Percentiles rank a stretch among this genome's conserved stretches.
Conservation (phyloP, 768 basidiomycete genomes). For the Mycena metata region DNA sequence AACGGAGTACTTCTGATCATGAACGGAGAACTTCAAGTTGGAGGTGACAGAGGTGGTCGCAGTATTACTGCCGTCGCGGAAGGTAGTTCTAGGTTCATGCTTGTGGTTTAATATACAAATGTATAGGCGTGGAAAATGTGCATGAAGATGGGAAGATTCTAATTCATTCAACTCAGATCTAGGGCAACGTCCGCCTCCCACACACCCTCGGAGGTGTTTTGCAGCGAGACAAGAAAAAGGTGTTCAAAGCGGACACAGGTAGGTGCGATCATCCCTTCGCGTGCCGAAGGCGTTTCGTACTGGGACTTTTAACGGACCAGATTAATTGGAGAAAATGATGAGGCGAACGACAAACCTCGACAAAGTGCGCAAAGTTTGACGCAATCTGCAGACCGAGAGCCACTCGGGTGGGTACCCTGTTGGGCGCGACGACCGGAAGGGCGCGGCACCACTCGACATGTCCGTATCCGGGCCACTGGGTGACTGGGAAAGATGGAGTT, state of each 20-base stretch:
- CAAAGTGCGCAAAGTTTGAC: slow-evolving; percentile 3
- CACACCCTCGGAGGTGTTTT: slow-evolving; percentile 17
- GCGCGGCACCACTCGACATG: slow-evolving; percentile 54
- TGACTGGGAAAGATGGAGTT: neutral
- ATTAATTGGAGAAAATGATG: too few species aligned
- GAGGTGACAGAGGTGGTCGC: too few species aligned
- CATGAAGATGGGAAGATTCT: too few species aligned
- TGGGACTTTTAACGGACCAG: slow-evolving; percentile 6
- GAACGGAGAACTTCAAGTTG: too few species aligned
- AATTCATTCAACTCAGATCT: neutral
- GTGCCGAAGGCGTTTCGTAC: slow-evolving; percentile 2
- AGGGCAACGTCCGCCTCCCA: slow-evolving; percentile 28
- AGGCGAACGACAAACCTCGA: slow-evolving; percentile 14
- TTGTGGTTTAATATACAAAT: too few species aligned
- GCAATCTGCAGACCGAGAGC: slow-evolving; percentile 3
- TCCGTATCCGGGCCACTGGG: slow-evolving; percentile 69
- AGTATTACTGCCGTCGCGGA: too few species aligned
- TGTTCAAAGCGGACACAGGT: slow-evolving; percentile 20
- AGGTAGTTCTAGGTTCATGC: too few species aligned
- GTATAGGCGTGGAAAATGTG: too few species aligned
- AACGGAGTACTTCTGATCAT: too few species aligned
- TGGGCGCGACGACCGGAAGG: slow-evolving; percentile 50
- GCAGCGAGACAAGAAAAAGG: slow-evolving; percentile 6
- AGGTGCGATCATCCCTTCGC: slow-evolving; percentile 10
- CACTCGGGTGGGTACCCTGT: slow-evolving; percentile 55